phyloP scores from a whole-genome alignment of 2,329 filamentous ascomycete species.

The Neocucurbitaria cava region DNA sequence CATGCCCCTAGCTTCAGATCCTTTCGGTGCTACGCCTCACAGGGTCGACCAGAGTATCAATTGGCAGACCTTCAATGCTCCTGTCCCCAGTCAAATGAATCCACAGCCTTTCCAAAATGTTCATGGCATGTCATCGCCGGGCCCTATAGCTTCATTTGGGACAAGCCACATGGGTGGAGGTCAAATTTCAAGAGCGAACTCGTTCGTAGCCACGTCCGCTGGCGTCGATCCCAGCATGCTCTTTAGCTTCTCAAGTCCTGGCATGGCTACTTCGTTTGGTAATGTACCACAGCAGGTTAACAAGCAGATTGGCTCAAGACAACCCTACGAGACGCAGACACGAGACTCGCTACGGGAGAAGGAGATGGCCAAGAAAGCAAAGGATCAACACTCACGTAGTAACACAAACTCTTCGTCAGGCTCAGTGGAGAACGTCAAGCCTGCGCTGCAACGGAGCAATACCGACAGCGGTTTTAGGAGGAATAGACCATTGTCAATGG shows the following conservation, averaged over 20 bases:
- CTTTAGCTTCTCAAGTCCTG: slow-evolving; percentile 49
- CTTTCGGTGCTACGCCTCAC: slow-evolving; percentile 46
- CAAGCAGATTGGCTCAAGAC: slow-evolving; percentile 28
- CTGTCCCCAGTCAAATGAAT: slow-evolving; percentile 39
- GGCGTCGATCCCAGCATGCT: slow-evolving; percentile 58
- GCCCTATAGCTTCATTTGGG: slow-evolving; percentile 30
- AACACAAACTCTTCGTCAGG: slow-evolving; percentile 50
- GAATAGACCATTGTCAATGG: slow-evolving; percentile 35
- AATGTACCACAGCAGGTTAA: slow-evolving; percentile 29
- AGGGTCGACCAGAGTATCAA: slow-evolving; percentile 38
- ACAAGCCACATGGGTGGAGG: slow-evolving; percentile 26
- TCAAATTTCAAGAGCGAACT: slow-evolving; percentile 32
- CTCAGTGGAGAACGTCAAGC: slow-evolving; percentile 39
- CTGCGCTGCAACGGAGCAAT: slow-evolving; percentile 54
- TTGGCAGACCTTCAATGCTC: slow-evolving; percentile 44
- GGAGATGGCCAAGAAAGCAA: slow-evolving; percentile 39
- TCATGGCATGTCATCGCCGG: slow-evolving; percentile 36
- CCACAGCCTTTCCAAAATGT: slow-evolving; percentile 43
- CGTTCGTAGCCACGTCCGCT: slow-evolving; percentile 46
- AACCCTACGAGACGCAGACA: slow-evolving; percentile 50
- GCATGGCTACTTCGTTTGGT: slow-evolving; percentile 37
- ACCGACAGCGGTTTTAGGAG: slow-evolving; percentile 52
- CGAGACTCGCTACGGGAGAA: slow-evolving; percentile 45
- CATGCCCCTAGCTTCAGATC: slow-evolving; percentile 38
- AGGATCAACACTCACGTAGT: slow-evolving; percentile 48